A percentile compares a stretch with the other conserved stretches of the same genome.
Evolutionary conservation across 768 basidiomycete species (phyloP).

Genomic region (Holtermannia corniformis): DNA sequence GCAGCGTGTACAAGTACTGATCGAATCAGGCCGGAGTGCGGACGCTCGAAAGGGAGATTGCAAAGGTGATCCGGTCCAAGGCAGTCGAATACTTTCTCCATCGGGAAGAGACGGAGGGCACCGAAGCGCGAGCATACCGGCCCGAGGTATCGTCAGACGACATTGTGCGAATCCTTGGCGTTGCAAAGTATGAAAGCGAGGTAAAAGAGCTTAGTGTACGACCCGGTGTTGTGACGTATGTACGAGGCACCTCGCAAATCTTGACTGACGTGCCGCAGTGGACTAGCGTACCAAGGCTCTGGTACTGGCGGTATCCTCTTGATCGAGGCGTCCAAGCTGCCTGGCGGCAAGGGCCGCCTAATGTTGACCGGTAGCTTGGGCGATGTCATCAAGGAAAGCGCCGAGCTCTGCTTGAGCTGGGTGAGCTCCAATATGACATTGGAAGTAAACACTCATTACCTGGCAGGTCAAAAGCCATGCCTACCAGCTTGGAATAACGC

Average conservation of each 20-base stretch:
- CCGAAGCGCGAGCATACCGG: conserved; percentile 47
- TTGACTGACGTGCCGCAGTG: conserved; percentile 13
- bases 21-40: conserved; percentile 66
- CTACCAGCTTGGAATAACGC: conserved; percentile 31
- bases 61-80: conserved; percentile 78
- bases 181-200: conserved; percentile 68
- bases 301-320: conserved; percentile 48
- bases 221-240: conserved; percentile 55
- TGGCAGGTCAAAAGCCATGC: conserved; percentile 53
- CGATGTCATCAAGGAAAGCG: conserved; percentile 87
- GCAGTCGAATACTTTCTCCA: conserved; percentile 82
- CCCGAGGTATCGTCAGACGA: conserved; percentile 57
- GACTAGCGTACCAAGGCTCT: conserved; percentile 37
- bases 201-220: conserved; percentile 65
- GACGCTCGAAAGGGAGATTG: conserved; percentile 74
- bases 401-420: conserved; percentile 83
- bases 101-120: conserved; percentile 37
- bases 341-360: conserved; percentile 58
- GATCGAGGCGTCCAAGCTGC: conserved; percentile 71
- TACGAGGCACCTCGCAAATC: neutral
- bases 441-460: no score
- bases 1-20: neutral
- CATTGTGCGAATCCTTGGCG: conserved; percentile 73
- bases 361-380: conserved; percentile 77
- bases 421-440: conserved; percentile 46